Conservation (phyloP, 257 asterid genomes). For the Linaria vulgaris region DNA sequence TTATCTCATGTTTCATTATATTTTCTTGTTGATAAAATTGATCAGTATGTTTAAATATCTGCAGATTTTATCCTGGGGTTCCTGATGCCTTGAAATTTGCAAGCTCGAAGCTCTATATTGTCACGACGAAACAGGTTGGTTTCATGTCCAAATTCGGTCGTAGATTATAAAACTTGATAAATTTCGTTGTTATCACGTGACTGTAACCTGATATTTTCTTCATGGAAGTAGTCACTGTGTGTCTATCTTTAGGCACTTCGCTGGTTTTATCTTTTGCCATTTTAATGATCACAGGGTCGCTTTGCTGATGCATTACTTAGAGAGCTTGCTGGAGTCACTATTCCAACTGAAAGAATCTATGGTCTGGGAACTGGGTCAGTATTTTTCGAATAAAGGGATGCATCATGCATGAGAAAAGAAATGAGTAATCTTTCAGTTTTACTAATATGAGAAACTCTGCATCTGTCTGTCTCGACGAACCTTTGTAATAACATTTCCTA, state of each 20-base stretch:
- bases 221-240: neutral
- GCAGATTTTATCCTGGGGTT: slow-evolving; percentile 94
- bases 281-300: slow-evolving; percentile 53
- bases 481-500: slow-evolving; percentile 6
- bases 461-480: neutral
- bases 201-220: too few species aligned
- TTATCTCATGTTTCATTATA: neutral
- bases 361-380: slow-evolving; percentile 91
- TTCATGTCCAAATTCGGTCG: neutral
- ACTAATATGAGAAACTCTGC: neutral
- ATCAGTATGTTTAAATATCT: slow-evolving; percentile 20
- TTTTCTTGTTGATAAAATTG: neutral
- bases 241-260: neutral
- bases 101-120: slow-evolving; percentile 84
- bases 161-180: too few species aligned
- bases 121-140: slow-evolving; percentile 86
- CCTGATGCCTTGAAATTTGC: slow-evolving; percentile 92
- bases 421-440: neutral
- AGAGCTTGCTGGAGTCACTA: slow-evolving; percentile 79
- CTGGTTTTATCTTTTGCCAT: slow-evolving; percentile 2
- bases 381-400: slow-evolving; percentile 10
- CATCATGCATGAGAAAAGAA: neutral
- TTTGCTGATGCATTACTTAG: slow-evolving; percentile 83
- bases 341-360: slow-evolving; percentile 77
- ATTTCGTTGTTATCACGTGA: too few species aligned